phyloP scores from a whole-genome alignment of 345 rosid species.

The Trapa bicornis region DNA sequence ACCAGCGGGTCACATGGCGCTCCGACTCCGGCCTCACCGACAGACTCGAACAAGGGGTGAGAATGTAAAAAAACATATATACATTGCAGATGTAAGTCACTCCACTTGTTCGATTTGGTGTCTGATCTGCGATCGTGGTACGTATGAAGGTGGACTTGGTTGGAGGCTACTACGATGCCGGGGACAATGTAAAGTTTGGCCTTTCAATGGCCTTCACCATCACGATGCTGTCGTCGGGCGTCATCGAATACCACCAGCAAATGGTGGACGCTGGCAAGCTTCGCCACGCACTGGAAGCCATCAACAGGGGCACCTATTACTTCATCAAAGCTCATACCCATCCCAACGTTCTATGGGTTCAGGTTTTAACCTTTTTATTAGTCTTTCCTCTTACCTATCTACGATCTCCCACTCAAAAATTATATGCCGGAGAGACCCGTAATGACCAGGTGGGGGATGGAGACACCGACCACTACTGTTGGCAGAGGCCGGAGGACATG shows the following conservation, averaged over 20 bases:
- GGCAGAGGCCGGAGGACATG: conserved; percentile 42
- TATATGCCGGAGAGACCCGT: too few species aligned
- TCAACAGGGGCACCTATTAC: conserved; percentile 88
- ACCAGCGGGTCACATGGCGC: conserved; percentile 54
- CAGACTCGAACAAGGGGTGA: conserved; percentile 57
- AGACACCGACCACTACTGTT: too few species aligned
- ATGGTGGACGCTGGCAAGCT: conserved; percentile 43
- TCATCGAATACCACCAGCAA: conserved; percentile 45
- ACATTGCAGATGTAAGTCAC: too few species aligned
- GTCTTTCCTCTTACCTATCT: too few species aligned
- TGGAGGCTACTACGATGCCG: conserved; percentile 94
- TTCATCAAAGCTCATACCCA: conserved; percentile 64
- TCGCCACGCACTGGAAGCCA: conserved; percentile 48
- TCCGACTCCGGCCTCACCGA: conserved; percentile 56
- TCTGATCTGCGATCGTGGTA: too few species aligned
- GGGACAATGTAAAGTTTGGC: conserved; percentile 76
- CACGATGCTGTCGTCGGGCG: conserved; percentile 80
- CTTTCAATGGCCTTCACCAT: conserved; percentile 85
- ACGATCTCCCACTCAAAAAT: too few species aligned
- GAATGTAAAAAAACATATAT: background rate
- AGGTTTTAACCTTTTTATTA: too few species aligned
- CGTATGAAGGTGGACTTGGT: conserved; percentile 32
- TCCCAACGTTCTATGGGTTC: conserved; percentile 12
- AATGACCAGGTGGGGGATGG: too few species aligned
- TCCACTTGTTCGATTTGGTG: too few species aligned